Base-by-base conservation (phyloP, 2,329 filamentous ascomycete genomes). In the Ramularia endophylla region DNA sequence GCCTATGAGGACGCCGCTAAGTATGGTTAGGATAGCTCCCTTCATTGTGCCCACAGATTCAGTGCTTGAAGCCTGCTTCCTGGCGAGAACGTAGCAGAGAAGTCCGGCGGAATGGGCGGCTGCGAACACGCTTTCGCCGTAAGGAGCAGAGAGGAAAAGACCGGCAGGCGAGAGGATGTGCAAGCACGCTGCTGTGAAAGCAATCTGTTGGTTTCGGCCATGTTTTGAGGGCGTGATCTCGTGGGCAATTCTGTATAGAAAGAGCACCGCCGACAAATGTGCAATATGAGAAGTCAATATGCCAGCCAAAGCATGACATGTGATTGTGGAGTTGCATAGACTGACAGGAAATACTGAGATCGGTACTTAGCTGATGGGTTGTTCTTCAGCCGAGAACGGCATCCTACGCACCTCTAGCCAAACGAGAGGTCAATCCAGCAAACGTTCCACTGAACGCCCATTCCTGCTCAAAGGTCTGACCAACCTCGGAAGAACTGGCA, bases 111-210 rank as follows among this genome's bases (percentile, higher is more conserved):
- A 86, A 29, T 84, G 85, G 25, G 95, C 69, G 16, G 85, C 70
- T 0, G 90, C 81, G 63, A 88, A 95, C 0, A 82, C 63, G 48
- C 84, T 80, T 67, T 98, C 92, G 8, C 80, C 75, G 62, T 92
- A 94, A 0, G 90, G 87, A 0, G 89, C 83, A 0, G 84, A 89
- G 13, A 98, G 75, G 60, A 98, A 97, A 2, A 95, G 66, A 1
- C 90, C 90, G 0, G 85, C 92, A 0, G 92, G 90, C 0, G 86
- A 92, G 36, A 97, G 59, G 41, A 94, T 75, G 62, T 97, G 87
- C 36, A 97, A 69, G 12, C 76, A 67, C 3, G 87, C 79, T 7
- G 87, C 74, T 16, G 84, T 60, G 47, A 90, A 80, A 2, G 86
- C 75, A 29, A 83, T 62, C 4, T 47, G 46, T 17, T 20, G 16